phyloP scores from a whole-genome alignment of 73 alveolate genomes.

The Diophrys sp. region DNA sequence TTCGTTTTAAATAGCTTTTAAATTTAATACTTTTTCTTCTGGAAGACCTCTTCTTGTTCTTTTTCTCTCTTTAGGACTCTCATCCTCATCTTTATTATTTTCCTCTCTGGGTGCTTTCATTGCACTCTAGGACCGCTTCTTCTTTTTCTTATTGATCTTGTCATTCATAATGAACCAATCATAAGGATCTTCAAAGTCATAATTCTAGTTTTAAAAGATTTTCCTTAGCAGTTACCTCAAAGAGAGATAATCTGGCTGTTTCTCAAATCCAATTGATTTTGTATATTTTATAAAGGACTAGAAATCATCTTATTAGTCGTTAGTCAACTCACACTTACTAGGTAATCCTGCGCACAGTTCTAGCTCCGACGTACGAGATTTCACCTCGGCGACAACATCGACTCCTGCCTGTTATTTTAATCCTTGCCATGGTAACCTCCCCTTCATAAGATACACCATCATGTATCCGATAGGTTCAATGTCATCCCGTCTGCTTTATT shows the following conservation, averaged over 20 bases:
- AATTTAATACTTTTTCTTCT: no score
- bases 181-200: background rate
- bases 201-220: no score
- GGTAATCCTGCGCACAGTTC: constrained; percentile 83
- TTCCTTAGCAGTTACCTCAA: background rate
- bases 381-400: constrained; percentile 86
- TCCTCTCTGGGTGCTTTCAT: background rate
- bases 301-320: background rate
- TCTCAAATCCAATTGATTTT: background rate
- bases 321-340: no score
- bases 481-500: constrained; percentile 85
- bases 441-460: constrained; percentile 76
- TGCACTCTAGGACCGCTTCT: background rate
- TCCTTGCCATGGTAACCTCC: constrained; percentile 93
- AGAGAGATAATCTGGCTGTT: background rate
- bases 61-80: no score
- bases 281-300: background rate
- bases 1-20: no score
- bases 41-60: no score
- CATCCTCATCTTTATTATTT: no score
- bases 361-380: constrained; percentile 69
- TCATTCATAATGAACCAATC: background rate
- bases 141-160: background rate
- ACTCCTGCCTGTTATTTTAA: constrained; percentile 67
- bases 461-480: constrained; percentile 89